A percentile compares a stretch with the other conserved stretches of the same genome.
Conservation (phyloP, 129 eudicot genomes). For the Flaveria brownii region DNA sequence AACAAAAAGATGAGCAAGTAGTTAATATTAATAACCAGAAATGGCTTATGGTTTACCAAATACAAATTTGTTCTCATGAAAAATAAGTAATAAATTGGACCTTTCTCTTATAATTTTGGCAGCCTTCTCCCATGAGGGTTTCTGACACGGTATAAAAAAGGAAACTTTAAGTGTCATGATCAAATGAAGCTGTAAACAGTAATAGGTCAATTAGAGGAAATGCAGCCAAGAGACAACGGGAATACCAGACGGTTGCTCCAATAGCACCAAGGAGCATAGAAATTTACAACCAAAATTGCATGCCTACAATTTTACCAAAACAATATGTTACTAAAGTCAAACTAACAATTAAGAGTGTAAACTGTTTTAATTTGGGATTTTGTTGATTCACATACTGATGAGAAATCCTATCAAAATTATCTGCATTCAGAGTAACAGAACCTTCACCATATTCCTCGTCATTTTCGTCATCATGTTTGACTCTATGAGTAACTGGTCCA, state of each 20-base stretch:
- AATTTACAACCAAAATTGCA: constrained; percentile 82
- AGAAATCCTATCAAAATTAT: constrained; percentile 71
- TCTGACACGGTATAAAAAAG: constrained; percentile 46
- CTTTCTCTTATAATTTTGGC: constrained; percentile 85
- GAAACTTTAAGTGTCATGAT: constrained; percentile 9
- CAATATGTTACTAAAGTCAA: constrained; percentile 8
- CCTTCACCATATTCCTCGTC: constrained; percentile 89
- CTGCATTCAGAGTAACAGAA: constrained; percentile 56
- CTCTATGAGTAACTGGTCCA: constrained; percentile 42
- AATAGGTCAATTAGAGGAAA: constrained; percentile 18
- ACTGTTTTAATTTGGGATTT: not conserved
- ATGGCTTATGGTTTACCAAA: constrained; percentile 10
- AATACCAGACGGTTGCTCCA: constrained; percentile 95
- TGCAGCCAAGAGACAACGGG: constrained; percentile 21
- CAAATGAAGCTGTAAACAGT: constrained; percentile 14
- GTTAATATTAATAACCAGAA: constrained; percentile 15
- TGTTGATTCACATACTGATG: constrained; percentile 61
- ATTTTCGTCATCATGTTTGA: constrained; percentile 84
- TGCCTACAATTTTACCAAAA: constrained; percentile 57
- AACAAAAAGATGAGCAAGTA: constrained; percentile 28
- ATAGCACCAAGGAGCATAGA: constrained; percentile 95
- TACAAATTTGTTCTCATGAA: constrained; percentile 3
- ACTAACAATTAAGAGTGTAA: not conserved
- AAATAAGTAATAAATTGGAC: constrained; percentile 36
- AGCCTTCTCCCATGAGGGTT: constrained; percentile 99